Conservation (phyloP, 768 basidiomycete species). For the Lyophyllum semitale region DNA sequence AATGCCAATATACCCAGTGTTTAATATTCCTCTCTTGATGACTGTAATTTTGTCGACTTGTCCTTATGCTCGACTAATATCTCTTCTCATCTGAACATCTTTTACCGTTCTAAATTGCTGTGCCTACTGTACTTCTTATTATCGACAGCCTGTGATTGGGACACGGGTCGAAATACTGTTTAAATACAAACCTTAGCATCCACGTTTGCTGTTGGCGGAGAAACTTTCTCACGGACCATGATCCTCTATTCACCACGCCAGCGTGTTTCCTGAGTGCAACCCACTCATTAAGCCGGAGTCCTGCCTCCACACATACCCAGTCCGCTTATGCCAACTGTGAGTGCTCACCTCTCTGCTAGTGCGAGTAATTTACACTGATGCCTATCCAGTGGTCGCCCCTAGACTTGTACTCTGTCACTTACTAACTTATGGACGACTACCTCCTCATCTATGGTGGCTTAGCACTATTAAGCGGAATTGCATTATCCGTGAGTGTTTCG, state of each 20-base stretch:
- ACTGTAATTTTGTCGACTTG: constrained; percentile 1
- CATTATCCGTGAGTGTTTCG: constrained; percentile 38
- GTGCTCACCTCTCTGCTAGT: background rate
- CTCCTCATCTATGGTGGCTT: constrained; percentile 38
- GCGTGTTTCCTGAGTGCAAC: constrained; percentile 6
- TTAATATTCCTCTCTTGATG: constrained; percentile 9
- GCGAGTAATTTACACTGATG: constrained; percentile 1
- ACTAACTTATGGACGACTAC: constrained; percentile 28
- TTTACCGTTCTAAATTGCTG: background rate
- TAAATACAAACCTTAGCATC: background rate
- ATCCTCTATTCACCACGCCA: constrained; percentile 4
- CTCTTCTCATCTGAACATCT: background rate
- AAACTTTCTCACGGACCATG: constrained; percentile 20
- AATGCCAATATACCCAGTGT: constrained; percentile 47
- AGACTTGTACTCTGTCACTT: constrained; percentile 10
- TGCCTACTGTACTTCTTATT: constrained; percentile 7
- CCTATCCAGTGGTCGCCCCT: background rate
- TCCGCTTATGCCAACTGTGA: constrained; percentile 18
- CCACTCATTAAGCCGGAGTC: constrained; percentile 7
- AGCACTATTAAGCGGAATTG: constrained; percentile 28
- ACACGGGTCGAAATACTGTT: background rate
- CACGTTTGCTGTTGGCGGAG: constrained; percentile 6
- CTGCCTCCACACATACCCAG: background rate
- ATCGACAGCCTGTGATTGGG: constrained; percentile 8
- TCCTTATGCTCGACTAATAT: constrained; percentile 16